phyloP scores from a whole-genome alignment of 495 filamentous ascomycete species.

The Evansstolkia leycettana region DNA sequence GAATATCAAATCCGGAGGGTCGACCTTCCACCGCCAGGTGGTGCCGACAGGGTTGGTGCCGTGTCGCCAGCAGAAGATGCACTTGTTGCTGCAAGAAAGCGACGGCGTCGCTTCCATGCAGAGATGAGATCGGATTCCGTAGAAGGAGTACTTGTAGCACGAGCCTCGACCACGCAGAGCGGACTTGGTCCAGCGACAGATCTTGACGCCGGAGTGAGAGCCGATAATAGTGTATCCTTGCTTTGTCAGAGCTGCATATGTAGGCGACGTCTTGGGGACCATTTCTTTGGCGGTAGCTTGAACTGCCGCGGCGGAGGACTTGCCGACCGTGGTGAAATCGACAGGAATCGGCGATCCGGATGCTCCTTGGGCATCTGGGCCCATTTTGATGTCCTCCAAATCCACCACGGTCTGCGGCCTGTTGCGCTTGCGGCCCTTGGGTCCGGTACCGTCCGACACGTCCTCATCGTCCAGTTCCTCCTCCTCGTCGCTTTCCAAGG shows the following conservation, averaged over 20 bases:
- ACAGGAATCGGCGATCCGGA: constrained; percentile 48
- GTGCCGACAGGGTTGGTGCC: constrained; percentile 95
- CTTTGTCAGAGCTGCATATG: constrained; percentile 77
- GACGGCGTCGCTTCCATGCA: constrained; percentile 98
- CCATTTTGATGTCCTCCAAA: constrained; percentile 72
- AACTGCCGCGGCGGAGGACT: constrained; percentile 25
- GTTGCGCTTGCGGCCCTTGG: constrained; percentile 23
- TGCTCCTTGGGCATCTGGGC: constrained; percentile 22
- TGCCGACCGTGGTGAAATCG: constrained; percentile 69
- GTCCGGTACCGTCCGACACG: constrained; percentile 16
- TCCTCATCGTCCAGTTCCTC: constrained; percentile 43
- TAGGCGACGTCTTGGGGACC: constrained; percentile 84
- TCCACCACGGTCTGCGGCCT: constrained; percentile 48
- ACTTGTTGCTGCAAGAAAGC: constrained; percentile 93
- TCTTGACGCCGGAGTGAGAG: constrained; percentile 92
- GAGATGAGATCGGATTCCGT: constrained; percentile 87
- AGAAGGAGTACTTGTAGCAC: constrained; percentile 96
- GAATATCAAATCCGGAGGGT: constrained; percentile 80
- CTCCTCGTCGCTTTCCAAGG: constrained; percentile 74
- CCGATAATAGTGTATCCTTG: constrained; percentile 94
- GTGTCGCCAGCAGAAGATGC: constrained; percentile 97
- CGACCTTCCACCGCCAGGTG: constrained; percentile 90
- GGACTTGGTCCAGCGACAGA: constrained; percentile 97
- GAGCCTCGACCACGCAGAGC: constrained; percentile 89
- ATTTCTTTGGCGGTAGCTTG: constrained; percentile 61